Evolutionary conservation across 441 rosid genomes (phyloP), one percentile per base, ranked within the genome.

Genomic region (Arabidopsis lyrata): DNA sequence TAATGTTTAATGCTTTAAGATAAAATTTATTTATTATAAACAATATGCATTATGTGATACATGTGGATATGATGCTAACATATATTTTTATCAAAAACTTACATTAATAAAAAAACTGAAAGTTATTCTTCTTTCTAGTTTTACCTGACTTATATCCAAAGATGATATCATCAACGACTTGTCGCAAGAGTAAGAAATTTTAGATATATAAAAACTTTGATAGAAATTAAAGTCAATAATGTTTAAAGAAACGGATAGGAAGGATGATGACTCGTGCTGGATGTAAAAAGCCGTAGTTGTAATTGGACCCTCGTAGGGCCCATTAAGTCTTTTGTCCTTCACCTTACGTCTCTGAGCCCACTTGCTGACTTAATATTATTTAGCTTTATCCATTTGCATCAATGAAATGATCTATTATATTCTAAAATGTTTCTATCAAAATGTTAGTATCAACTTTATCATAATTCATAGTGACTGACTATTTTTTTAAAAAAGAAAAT

Each of bases 281-380:
- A 68, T 68, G 64, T 24, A 60, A 68, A 68, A 68, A 54, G 70
- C 70, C 59, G 59, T 35, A 54, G 65, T 29, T 75, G 74, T 75
- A 13, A 75, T 75, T 75, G 79, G 79, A 68, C 78, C 35, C 7
- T 49, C 1, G 64, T 75, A 53, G 58, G 74, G 42, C 78, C 68
- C 7, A 61, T 52, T 34, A 22, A 34, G 64, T 68, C 42, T 12
- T 55, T 68, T 68, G 32, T 60, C 54, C 35, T 66, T 29, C 32
- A 58, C 72, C 60, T 48, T 42, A 61, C 32, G 57, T 35, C 50
- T 68, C 58, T 15, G 58, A 68, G 64, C 78, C 74, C 78, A 75
- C 70, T 68, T 68, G 74, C 78, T 66, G 68, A 67, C 68, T 59
- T 59, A 18, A 41, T 55, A 34, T 2, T 53, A 75, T 24, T 45